Conservation (phyloP, 2,329 filamentous ascomycete genomes). For the Calonectria multiphialidica region DNA sequence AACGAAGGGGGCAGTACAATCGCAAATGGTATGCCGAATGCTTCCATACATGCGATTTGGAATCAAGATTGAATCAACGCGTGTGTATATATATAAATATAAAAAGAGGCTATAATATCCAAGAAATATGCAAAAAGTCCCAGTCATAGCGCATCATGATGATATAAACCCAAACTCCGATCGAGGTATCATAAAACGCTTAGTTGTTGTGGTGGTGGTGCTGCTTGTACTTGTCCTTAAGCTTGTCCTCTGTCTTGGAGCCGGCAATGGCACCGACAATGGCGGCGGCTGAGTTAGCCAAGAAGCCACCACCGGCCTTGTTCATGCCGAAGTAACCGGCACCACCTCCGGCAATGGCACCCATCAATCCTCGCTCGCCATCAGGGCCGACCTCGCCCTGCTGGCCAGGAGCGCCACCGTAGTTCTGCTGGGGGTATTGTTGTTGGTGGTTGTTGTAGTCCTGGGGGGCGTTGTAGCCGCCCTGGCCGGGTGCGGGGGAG, state of each 20-base stretch:
- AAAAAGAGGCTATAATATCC: neutral
- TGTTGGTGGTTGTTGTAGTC: slow-evolving; percentile 34
- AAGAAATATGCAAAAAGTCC: neutral
- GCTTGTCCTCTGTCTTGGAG: slow-evolving; percentile 59
- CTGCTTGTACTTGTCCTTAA: slow-evolving; percentile 51
- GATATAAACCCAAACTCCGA: neutral
- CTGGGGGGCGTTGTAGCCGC: slow-evolving; percentile 35
- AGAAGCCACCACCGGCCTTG: slow-evolving; percentile 63
- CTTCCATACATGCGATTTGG: neutral
- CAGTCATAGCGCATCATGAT: neutral
- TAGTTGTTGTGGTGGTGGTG: slow-evolving; percentile 46
- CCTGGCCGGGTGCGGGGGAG: slow-evolving; percentile 39
- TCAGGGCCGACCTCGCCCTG: slow-evolving; percentile 48
- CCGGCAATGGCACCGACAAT: slow-evolving; percentile 63
- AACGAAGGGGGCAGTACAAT: no score
- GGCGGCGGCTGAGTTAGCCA: slow-evolving; percentile 64
- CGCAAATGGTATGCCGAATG: no score
- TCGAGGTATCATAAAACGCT: slow-evolving; percentile 14
- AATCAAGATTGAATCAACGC: no score
- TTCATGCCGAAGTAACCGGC: slow-evolving; percentile 67
- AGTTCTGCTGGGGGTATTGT: slow-evolving; percentile 37
- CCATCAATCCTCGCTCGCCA: slow-evolving; percentile 65
- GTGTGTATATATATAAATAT: neutral
- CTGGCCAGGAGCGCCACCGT: slow-evolving; percentile 40
- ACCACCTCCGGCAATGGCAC: slow-evolving; percentile 64